Evolutionary conservation across 371 early-diverging fungal genomes (phyloP), one percentile per base, ranked within the genome.

Genomic region (Mortierella sp.): DNA sequence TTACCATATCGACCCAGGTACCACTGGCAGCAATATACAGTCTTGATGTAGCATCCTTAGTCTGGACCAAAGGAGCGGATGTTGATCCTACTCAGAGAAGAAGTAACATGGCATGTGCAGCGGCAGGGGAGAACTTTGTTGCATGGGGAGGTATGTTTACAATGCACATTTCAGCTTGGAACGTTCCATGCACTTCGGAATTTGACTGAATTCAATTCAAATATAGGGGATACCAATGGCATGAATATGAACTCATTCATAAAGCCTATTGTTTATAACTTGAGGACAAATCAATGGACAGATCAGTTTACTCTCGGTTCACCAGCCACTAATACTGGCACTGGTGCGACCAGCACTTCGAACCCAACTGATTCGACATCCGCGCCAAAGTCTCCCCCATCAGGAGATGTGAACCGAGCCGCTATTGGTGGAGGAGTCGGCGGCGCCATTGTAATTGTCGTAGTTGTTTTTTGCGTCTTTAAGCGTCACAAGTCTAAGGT

Each of bases 11-110:
- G 27, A 6, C 12, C 12, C 8, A 17, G 49, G 14, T 28, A 4
- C 15, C 2, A 49, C 9, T 6, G 24, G 27, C 19, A 48, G 49
- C 27, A 48, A n/a, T 48, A 6, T 48, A 48, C 21, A 48, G 21
- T 24, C 49, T 48, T 26, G 49, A 48, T 48, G 9, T 48, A 9
- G 7, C 19, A 24, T 24, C 7, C 15, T 24, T 48, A 26, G 11
- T 9, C 28, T 48, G 49, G 49, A 30, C 30, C 3, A 49, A 49
- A 49, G 49, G 49, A 49, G 30, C 27, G 27, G 27, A 49, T 23
- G 27, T 19, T 19, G 19, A 7, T 4, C 23, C 44, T 2, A 21
- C 8, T 21, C 44, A 19, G 19, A 21, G 21, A 21, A 15, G 44
- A 4, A 21, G 21, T 44, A 21, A 21, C 19, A 44, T 44, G 44